Percentiles rank a stretch among this genome's conserved stretches.
phyloP scores from a whole-genome alignment of 768 basidiomycete genomes.

The Mycena belliarum region DNA sequence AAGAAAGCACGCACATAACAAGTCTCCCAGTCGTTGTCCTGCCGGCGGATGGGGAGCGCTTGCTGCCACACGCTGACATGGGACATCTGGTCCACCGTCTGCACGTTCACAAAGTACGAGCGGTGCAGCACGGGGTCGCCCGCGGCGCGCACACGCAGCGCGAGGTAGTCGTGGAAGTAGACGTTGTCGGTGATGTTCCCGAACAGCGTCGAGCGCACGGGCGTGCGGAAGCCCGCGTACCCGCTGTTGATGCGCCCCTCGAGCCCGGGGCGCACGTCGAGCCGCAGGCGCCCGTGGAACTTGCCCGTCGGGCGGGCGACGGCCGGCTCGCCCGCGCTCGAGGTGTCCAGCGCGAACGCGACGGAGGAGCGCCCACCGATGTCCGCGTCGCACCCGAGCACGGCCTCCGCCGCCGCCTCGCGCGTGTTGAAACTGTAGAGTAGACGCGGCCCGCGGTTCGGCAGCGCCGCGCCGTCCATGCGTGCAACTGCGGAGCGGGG shows the following conservation, averaged over 20 bases:
- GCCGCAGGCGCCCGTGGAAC: slow-evolving; percentile 81
- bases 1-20: slow-evolving; percentile 59
- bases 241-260: slow-evolving; percentile 76
- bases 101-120: slow-evolving; percentile 93
- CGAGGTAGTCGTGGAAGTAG: slow-evolving; percentile 77
- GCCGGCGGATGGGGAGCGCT: slow-evolving; percentile 73
- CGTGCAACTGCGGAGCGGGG: slow-evolving; percentile 60
- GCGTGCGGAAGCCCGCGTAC: slow-evolving; percentile 89
- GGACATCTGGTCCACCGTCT: slow-evolving; percentile 79
- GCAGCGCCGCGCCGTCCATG: slow-evolving; percentile 76
- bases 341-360: slow-evolving; percentile 68
- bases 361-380: slow-evolving; percentile 83
- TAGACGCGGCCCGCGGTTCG: slow-evolving; percentile 59
- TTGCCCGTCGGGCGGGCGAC: slow-evolving; percentile 56
- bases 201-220: slow-evolving; percentile 85
- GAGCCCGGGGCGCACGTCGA: slow-evolving; percentile 66
- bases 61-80: slow-evolving; percentile 92
- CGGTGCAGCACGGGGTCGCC: slow-evolving; percentile 77
- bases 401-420: slow-evolving; percentile 62
- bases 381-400: slow-evolving; percentile 84
- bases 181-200: slow-evolving; percentile 86
- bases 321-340: slow-evolving; percentile 39
- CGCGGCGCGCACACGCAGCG: slow-evolving; percentile 73
- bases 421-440: slow-evolving; percentile 65
- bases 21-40: slow-evolving; percentile 76